phyloP scores from a whole-genome alignment of 1,284 basidiomycete species.

The Sparassis latifolia region DNA sequence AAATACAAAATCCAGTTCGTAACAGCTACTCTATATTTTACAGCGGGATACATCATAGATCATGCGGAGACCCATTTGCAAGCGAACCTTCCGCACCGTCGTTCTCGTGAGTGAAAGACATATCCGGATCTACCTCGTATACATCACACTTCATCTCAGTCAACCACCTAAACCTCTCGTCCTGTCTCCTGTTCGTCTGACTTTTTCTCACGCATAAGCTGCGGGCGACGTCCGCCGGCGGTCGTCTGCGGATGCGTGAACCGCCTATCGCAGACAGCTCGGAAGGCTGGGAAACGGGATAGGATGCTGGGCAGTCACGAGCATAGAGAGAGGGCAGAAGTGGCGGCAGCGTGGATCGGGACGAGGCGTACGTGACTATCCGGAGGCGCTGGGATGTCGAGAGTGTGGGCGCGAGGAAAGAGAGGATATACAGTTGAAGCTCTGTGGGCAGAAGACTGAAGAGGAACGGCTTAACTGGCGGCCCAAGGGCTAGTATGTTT shows the following conservation, averaged over 20 bases:
- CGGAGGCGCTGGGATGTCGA: slow-evolving; percentile 49
- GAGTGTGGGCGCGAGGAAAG: slow-evolving; percentile 50
- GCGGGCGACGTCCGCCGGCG: slow-evolving; percentile 18
- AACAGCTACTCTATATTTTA: too few relatives aligned
- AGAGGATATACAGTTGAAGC: slow-evolving; percentile 51
- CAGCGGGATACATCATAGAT: too few relatives aligned
- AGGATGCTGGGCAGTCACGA: slow-evolving; percentile 23
- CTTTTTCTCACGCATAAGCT: slow-evolving; percentile 31
- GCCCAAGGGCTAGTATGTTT: slow-evolving; percentile 1
- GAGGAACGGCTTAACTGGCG: slow-evolving; percentile 19
- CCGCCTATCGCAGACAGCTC: neutral
- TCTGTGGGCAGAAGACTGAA: slow-evolving; percentile 50
- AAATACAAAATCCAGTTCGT: too few relatives aligned
- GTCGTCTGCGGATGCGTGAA: slow-evolving; percentile 7
- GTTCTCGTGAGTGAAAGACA: too few relatives aligned
- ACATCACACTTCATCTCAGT: slow-evolving; percentile 38
- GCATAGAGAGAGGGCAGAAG: slow-evolving; percentile 29
- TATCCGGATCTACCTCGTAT: slow-evolving; percentile 29
- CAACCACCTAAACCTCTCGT: slow-evolving; percentile 39
- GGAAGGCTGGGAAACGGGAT: slow-evolving; percentile 8
- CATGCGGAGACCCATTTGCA: too few relatives aligned
- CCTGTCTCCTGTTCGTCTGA: slow-evolving; percentile 34
- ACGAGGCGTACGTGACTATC: slow-evolving; percentile 50
- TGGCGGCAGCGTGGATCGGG: slow-evolving; percentile 47
- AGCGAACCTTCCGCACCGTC: too few relatives aligned